These are phyloP conservation scores for Collybia nuda DNA, from an alignment of 768 basidiomycete genomes.

Conservation along the genomic window DNA sequence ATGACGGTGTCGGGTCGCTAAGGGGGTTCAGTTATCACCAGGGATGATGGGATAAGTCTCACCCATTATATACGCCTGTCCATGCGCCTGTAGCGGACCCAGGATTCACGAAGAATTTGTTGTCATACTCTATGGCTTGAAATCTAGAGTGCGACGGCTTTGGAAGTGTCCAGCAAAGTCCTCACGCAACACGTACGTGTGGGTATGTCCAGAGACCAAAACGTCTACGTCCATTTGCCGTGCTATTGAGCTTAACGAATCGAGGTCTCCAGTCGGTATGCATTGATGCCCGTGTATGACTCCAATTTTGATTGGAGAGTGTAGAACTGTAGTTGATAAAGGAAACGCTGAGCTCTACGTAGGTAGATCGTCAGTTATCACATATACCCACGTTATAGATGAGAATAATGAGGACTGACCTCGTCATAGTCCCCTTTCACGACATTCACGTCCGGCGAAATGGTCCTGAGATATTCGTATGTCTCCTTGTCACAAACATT, in stretches of 20 bases:
- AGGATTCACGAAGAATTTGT: slow-evolving; percentile 93
- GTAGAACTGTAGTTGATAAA: slow-evolving; percentile 74
- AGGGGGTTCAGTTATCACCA: not conserved
- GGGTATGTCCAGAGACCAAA: slow-evolving; percentile 90
- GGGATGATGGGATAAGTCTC: slow-evolving; percentile 19
- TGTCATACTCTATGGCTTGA: slow-evolving; percentile 90
- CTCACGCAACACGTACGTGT: slow-evolving; percentile 59
- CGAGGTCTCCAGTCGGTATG: slow-evolving; percentile 89
- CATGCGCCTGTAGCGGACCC: slow-evolving; percentile 95
- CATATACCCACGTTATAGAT: not conserved
- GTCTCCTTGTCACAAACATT: slow-evolving; percentile 98
- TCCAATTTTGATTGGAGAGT: slow-evolving; percentile 87
- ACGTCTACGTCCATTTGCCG: slow-evolving; percentile 99
- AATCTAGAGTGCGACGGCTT: slow-evolving; percentile 53
- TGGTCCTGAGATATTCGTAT: slow-evolving; percentile 91
- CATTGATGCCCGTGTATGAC: slow-evolving; percentile 93
- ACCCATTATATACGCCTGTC: slow-evolving; percentile 76
- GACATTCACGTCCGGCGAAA: slow-evolving; percentile 90
- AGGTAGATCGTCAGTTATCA: not conserved
- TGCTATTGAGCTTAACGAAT: slow-evolving; percentile 85
- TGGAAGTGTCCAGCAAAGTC: not conserved
- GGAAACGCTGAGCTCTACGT: slow-evolving; percentile 70
- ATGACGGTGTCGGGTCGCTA: slow-evolving; percentile 89
- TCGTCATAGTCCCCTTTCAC: slow-evolving; percentile 97
- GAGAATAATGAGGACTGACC: slow-evolving; percentile 58